Evolutionary conservation across 2,329 filamentous ascomycete species (phyloP).

Genomic region (Aspergillus ruber): DNA sequence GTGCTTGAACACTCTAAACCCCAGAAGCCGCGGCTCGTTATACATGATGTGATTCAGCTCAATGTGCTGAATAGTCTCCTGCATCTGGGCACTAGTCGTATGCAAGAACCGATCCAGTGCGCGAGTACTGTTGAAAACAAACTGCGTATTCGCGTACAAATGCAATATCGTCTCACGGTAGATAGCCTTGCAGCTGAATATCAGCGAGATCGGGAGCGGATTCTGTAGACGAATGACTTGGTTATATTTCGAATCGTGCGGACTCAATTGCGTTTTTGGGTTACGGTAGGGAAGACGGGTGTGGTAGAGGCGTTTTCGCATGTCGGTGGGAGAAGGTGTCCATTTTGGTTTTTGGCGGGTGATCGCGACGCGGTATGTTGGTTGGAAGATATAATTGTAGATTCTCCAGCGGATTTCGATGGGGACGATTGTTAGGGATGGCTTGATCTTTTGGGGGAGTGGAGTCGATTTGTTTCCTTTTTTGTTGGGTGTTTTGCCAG

Average conservation of each 20-base stretch:
- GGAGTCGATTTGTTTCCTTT: neutral
- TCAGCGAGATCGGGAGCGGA: conserved; percentile 43
- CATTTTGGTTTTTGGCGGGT: conserved; percentile 35
- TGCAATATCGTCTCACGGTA: conserved; percentile 58
- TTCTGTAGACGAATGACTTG: no score
- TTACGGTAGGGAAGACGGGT: conserved; percentile 37
- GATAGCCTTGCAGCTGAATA: conserved; percentile 56
- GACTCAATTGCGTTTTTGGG: neutral
- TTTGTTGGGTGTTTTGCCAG: neutral
- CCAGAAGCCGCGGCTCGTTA: conserved; percentile 14
- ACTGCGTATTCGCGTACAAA: conserved; percentile 48
- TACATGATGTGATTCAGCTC: conserved; percentile 20
- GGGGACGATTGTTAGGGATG: conserved; percentile 42
- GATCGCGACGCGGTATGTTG: conserved; percentile 18
- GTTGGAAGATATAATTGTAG: conserved; percentile 56
- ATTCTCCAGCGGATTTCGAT: conserved; percentile 64
- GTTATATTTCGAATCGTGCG: neutral
- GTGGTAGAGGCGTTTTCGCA: conserved; percentile 58
- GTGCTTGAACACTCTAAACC: conserved; percentile 11
- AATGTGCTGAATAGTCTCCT: conserved; percentile 44
- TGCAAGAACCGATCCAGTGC: conserved; percentile 22
- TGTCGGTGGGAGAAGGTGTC: conserved; percentile 60
- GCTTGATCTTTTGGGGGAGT: no score
- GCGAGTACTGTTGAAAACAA: conserved; percentile 15
- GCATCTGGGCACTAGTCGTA: conserved; percentile 49